phyloP scores from a whole-genome alignment of 2,329 filamentous ascomycete species.

The Zasmidium angulare region DNA sequence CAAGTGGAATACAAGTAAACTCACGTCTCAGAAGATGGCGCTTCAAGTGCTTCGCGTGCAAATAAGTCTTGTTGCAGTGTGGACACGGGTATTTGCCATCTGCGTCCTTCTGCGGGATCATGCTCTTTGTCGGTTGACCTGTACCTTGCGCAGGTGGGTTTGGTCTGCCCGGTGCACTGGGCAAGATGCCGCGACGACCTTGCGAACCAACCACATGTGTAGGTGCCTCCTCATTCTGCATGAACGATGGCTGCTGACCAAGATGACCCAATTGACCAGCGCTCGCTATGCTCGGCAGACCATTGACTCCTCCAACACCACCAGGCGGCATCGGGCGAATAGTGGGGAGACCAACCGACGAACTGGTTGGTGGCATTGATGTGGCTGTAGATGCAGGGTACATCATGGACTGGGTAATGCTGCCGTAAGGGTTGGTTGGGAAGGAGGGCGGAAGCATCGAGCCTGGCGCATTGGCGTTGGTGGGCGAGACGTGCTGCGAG shows the following conservation, averaged over 20 bases:
- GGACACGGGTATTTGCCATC: conserved; percentile 98
- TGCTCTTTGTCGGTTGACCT: conserved; percentile 62
- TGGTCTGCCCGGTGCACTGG: conserved; percentile 83
- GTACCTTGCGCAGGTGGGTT: conserved; percentile 71
- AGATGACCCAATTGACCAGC: conserved; percentile 28
- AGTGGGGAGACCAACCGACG: conserved; percentile 37
- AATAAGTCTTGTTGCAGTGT: conserved; percentile 96
- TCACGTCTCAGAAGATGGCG: conserved; percentile 93
- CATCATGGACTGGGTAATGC: conserved; percentile 31
- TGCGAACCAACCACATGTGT: conserved; percentile 95
- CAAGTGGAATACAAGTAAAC: conserved; percentile 42
- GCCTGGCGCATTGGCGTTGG: conserved; percentile 23
- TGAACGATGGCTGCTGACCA: conserved; percentile 36
- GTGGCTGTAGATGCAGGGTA: conserved; percentile 35
- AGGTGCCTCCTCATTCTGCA: conserved; percentile 51
- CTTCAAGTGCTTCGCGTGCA: conserved; percentile 96
- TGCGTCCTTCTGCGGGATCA: conserved; percentile 90
- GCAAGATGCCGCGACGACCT: conserved; percentile 85
- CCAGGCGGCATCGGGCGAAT: conserved; percentile 43
- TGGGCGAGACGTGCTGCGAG: conserved; percentile 32
- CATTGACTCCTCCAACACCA: conserved; percentile 36
- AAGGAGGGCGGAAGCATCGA: conserved; percentile 38
- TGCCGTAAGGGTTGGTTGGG: conserved; percentile 29
- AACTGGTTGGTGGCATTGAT: conserved; percentile 25
- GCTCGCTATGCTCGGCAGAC: conserved; percentile 37